Conservation (phyloP, 768 basidiomycete genomes). For the Boletus sensibilis region DNA sequence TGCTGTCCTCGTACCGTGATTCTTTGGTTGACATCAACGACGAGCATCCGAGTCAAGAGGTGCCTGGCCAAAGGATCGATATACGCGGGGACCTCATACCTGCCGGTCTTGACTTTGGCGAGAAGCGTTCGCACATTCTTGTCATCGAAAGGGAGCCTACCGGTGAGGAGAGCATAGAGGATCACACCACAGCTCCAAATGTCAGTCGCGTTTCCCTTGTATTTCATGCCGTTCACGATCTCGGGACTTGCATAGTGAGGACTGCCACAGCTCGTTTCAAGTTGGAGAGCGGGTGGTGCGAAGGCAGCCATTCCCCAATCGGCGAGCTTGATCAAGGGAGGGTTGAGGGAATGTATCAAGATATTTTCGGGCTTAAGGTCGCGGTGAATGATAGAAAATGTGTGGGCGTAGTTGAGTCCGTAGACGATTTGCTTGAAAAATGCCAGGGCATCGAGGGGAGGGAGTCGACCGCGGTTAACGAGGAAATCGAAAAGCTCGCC, state of each 20-base stretch:
- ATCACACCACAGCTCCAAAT: slow-evolving; percentile 98
- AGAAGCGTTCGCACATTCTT: slow-evolving; percentile 76
- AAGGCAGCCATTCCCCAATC: slow-evolving; percentile 99
- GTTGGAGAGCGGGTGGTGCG: slow-evolving; percentile 76
- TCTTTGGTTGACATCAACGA: slow-evolving; percentile 75
- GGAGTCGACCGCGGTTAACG: slow-evolving; percentile 82
- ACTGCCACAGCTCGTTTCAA: slow-evolving; percentile 94
- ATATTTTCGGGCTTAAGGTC: slow-evolving; percentile 99
- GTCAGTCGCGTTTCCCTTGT: slow-evolving; percentile 87
- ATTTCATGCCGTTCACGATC: slow-evolving; percentile 88
- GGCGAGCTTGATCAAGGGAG: slow-evolving; percentile 89
- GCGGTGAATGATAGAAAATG: slow-evolving; percentile 96
- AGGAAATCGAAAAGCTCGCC: slow-evolving; percentile 97
- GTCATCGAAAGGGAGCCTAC: slow-evolving; percentile 92
- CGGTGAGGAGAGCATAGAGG: slow-evolving; percentile 85
- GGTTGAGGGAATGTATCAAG: slow-evolving; percentile 77
- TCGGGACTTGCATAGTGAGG: slow-evolving; percentile 98
- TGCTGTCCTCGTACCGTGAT: slow-evolving; percentile 61
- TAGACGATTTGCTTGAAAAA: slow-evolving; percentile 97
- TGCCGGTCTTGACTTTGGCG: slow-evolving; percentile 82
- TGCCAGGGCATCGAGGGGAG: slow-evolving; percentile 76
- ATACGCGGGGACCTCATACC: slow-evolving; percentile 78
- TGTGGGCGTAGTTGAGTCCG: slow-evolving; percentile 94
- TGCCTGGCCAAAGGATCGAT: slow-evolving; percentile 85
- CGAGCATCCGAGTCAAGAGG: slow-evolving; percentile 82